Evolutionary conservation across 2,329 filamentous ascomycete species (phyloP), one percentile per base, ranked within the genome.

Genomic region (Fusarium caatingaense): DNA sequence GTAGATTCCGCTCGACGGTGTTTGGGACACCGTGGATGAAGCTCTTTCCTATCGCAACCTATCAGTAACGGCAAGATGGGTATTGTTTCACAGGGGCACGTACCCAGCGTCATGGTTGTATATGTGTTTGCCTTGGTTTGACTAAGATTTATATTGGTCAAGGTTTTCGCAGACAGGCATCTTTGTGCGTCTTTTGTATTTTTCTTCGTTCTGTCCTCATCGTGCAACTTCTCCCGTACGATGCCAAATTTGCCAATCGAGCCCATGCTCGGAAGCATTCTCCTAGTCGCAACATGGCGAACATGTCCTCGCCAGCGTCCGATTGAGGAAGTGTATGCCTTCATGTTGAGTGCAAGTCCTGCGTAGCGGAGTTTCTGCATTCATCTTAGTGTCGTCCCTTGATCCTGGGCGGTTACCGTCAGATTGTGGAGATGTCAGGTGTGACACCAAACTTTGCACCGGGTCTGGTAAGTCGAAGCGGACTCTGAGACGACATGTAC

Each of bases 401-500:
- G 12, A 18, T 23, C 18, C 57, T 23, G 15, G 42, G 15, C 7
- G 18, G 11, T 40, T 30, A 12, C 34, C 23, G 44, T 25, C n/a
- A 25, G 45, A 37, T 20, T 37, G 61, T 58, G 60, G 60, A 41
- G 50, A 59, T 46, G 18, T 25, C 21, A 25, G 21, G 20, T 44
- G 56, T 46, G 18, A n/a, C 45, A 27, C 25, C 25, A 32, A 58
- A 7, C 30, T 44, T 27, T 53, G 25, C 18, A 16, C 46, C 41
- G 2, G 11, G 30, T 28, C 45, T 42, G 51, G 62, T 45, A 64
- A 12, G 32, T 51, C 40, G 34, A 64, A 59, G 60, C 62, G n/a
- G n/a, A n/a, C n/a, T n/a, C n/a, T n/a, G n/a, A n/a, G n/a, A n/a
- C n/a, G n/a, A n/a, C n/a, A n/a, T n/a, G 20, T 12, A 3, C 10